Evolutionary conservation across 2,329 filamentous ascomycete genomes (phyloP).

Genomic region (Aspergillus flavus): DNA sequence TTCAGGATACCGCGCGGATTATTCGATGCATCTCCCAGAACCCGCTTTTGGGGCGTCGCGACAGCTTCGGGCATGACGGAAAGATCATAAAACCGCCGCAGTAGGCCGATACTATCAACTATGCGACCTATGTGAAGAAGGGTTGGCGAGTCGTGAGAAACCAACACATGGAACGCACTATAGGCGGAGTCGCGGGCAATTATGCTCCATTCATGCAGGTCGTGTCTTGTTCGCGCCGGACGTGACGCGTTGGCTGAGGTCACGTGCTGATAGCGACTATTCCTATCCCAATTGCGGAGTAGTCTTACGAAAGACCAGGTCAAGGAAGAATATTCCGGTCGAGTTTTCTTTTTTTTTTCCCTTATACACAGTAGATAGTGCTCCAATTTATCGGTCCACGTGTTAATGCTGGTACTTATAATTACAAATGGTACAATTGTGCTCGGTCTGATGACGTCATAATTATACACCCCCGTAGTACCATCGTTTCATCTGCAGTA

Average conservation of each 20-base stretch:
- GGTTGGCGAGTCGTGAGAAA: neutral
- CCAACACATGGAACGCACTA: neutral
- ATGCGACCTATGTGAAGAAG: neutral
- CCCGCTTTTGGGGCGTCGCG: conserved; percentile 67
- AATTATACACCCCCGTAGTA: neutral
- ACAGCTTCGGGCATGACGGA: conserved; percentile 44
- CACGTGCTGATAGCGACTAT: conserved; percentile 5
- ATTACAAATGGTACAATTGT: no score
- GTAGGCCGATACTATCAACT: neutral
- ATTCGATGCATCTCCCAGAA: conserved; percentile 69
- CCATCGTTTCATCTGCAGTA: no score
- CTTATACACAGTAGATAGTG: neutral
- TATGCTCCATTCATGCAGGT: conserved; percentile 15
- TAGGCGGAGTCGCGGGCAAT: conserved; percentile 14
- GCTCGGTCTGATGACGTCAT: neutral
- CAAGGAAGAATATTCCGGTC: no score
- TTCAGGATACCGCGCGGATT: conserved; percentile 63
- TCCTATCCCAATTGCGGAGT: no score
- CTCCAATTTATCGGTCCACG: no score
- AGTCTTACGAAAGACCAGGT: no score
- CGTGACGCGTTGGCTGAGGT: conserved; percentile 19
- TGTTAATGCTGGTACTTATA: no score
- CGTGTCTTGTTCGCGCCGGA: conserved; percentile 24
- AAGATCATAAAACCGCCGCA: conserved; percentile 18
- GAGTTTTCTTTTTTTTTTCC: no score